Base-by-base conservation (phyloP, 2,329 filamentous ascomycete species). In the Phyllosticta citrichinensis region DNA sequence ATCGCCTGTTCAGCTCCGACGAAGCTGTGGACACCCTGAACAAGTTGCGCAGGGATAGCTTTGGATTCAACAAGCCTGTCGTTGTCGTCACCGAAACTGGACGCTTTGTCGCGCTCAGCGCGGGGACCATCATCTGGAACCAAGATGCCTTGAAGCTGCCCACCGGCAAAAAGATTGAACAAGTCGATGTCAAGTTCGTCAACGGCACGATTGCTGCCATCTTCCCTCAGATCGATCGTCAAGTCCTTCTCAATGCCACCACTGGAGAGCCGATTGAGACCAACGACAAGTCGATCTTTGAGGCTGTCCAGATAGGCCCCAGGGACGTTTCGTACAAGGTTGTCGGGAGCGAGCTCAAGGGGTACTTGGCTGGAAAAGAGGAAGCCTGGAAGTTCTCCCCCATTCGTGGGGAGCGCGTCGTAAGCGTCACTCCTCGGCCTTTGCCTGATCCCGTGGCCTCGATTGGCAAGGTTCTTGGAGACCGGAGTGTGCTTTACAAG, bases 401-500 rank as follows among this genome's bases (percentile, higher is more conserved):
- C 9, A 79, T 83, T 0, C 69, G 78, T 1, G 85, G 84, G 11
- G 83, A 95, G 71, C 84, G 79, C 62, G 84, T 97, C 59, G 77
- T 87, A 6, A 78, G 81, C 53, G 80, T 94, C 50, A 86, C 86
- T 2, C 81, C 86, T 19, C 83, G 87, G 55, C 86, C 90, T 10
- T 70, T 82, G 2, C 87, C 93, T 65, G 92, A 99, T 67, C 91
- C 91, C 0, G 86, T 97, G 55, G 93, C 94, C 2, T 97, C 94
- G 0, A 96, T 99, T 67, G 94, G 94, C 10, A 91, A 90, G 62
- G 94, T 97, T 1, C 83, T 99, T 22, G 92, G 91, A 25, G 88
- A 99, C 69, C 85, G 94, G 52, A 87, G 86, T n/a, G 94, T 99
- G 55, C 83, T 93, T 64, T 99, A 99, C 83, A 99, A 99, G 76